A percentile compares a stretch with the other conserved stretches of the same genome.
Conservation (phyloP, 805 yeast genomes). For the Starmerella asiatica region DNA sequence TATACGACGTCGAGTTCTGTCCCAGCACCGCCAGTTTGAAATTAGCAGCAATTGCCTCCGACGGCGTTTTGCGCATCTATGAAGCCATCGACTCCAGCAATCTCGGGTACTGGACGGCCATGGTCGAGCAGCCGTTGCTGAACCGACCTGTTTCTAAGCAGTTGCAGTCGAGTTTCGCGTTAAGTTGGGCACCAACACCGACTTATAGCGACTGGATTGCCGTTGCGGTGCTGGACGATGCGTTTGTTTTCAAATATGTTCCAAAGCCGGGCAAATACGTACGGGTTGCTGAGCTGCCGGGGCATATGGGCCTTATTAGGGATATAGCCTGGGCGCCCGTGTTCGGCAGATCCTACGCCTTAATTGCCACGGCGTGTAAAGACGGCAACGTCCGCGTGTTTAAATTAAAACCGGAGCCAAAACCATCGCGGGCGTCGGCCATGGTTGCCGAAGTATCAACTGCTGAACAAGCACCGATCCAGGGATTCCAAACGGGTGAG, state of each 20-base stretch:
- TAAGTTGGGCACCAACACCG: constrained; percentile 84
- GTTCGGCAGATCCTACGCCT: constrained; percentile 77
- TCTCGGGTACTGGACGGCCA: constrained; percentile 63
- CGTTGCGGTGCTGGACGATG: constrained; percentile 78
- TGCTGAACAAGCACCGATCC: constrained; percentile 3
- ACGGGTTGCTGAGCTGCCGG: constrained; percentile 52
- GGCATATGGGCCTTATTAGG: constrained; percentile 74
- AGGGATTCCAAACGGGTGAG: constrained; percentile 7
- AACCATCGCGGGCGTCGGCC: background rate
- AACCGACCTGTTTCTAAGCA: constrained; percentile 63
- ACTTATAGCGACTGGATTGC: constrained; percentile 68
- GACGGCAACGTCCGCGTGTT: constrained; percentile 86
- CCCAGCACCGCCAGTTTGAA: constrained; percentile 72
- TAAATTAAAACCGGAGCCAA: constrained; percentile 33
- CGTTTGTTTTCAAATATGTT: constrained; percentile 46
- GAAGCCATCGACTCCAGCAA: constrained; percentile 87
- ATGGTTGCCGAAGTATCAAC: background rate
- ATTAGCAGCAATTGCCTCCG: constrained; percentile 77
- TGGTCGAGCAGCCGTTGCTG: constrained; percentile 50
- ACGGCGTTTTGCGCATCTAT: constrained; percentile 71
- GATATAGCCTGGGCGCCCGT: constrained; percentile 95
- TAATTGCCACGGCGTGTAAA: constrained; percentile 89
- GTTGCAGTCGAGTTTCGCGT: constrained; percentile 69
- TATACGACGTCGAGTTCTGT: constrained; percentile 81
- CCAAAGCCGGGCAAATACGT: constrained; percentile 34